Evolutionary conservation across 208 protist genomes (phyloP), one percentile per base, ranked within the genome.

Genomic region (Herpetomonas samuelpessoai): DNA sequence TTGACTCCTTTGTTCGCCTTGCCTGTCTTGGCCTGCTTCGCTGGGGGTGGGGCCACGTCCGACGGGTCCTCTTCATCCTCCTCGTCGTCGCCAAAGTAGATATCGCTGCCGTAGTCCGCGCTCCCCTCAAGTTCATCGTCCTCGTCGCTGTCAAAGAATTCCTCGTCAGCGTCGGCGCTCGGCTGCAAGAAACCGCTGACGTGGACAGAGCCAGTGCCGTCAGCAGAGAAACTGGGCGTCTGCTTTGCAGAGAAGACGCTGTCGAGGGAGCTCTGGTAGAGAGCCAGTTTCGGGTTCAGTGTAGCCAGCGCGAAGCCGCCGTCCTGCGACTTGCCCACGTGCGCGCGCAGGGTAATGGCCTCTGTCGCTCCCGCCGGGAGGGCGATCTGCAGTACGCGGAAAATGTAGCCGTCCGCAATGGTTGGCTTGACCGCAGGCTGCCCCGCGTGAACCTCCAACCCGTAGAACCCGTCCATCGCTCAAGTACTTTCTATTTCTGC

Each of bases 381-480:
- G 0, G 87, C 83, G 2, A 87, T 55, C 38, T 87, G 83, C 2
- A 79, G 87, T 27, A 93, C 48, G 53, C 81, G 78, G 14, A 93
- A 70, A 22, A 84, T 67, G 53, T 74, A 76, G 21, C 86, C 83
- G 9, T 74, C 62, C 0, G 83, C 63, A 14, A 93, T 84, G n/a
- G 77, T 81, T 10, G 73, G 79, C 60, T 75, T 75, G 12, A 76
- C 63, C 46, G 57, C 41, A 10, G 76, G 47, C 55, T 81, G 62
- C 25, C 81, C 86, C 1, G 68, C 74, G n/a, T 56, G 58, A 12
- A 92, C 82, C 62, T 93, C 86, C 10, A 88, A 7, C 35, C 86
- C 86, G 52, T 88, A 93, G 57, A 93, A 93, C 18, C 74, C 73
- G 45, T 93, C 79, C 86, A 93, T 93, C 29, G n/a, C n/a, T n/a